phyloP scores from a whole-genome alignment of 495 filamentous ascomycete species.

The Penicillium daleae region DNA sequence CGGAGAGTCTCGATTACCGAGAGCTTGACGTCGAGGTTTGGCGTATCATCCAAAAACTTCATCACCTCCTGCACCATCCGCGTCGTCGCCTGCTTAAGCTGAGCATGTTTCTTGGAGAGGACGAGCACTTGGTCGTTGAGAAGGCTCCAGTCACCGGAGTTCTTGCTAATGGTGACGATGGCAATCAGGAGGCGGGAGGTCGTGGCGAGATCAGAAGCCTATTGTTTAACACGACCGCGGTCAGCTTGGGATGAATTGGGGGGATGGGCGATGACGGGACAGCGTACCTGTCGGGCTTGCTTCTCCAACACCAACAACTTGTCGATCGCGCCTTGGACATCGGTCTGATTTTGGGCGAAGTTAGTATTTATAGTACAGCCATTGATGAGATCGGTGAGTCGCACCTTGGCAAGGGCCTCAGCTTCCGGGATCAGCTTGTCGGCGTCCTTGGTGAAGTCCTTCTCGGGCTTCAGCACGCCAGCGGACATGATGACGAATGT shows the following conservation, averaged over 20 bases:
- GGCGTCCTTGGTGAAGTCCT: constrained; percentile 85
- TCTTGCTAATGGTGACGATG: constrained; percentile 93
- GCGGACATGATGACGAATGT: constrained; percentile 60
- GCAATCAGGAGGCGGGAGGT: constrained; percentile 84
- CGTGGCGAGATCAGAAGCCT: constrained; percentile 94
- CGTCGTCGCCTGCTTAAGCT: constrained; percentile 97
- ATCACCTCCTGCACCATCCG: constrained; percentile 99
- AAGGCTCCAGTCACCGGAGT: constrained; percentile 86
- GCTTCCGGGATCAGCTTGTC: constrained; percentile 90
- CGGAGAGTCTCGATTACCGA: constrained; percentile 91
- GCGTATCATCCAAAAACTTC: constrained; percentile 82
- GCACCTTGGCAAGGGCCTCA: constrained; percentile 83
- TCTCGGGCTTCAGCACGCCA: constrained; percentile 67
- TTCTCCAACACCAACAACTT: constrained; percentile 92
- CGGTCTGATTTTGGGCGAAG: constrained; percentile 56
- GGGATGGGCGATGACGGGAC: constrained; percentile 1
- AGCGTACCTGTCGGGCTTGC: constrained; percentile 85
- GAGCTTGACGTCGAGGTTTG: constrained; percentile 82
- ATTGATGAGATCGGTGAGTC: not conserved
- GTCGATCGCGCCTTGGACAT: constrained; percentile 85
- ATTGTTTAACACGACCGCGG: not conserved
- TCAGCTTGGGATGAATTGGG: constrained; percentile 14
- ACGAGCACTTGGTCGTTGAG: constrained; percentile 95
- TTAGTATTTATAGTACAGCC: constrained; percentile 8
- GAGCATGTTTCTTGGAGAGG: constrained; percentile 98